phyloP scores from a whole-genome alignment of 768 basidiomycete species.

The Sporobolomyces roseus region DNA sequence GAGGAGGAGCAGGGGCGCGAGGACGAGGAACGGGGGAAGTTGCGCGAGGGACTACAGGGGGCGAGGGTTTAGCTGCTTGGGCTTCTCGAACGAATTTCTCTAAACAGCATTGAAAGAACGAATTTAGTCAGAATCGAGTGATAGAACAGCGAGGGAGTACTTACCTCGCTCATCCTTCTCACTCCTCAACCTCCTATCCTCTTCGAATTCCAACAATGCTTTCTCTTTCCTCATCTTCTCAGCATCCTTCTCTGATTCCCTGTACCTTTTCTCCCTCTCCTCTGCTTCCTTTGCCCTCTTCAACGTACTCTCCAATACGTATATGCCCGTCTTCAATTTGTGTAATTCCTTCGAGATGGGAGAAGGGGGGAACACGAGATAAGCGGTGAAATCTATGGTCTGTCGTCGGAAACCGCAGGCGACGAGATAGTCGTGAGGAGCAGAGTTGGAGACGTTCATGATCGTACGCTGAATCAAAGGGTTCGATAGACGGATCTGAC shows the following conservation, averaged over 20 bases:
- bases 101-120: background rate
- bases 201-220: constrained; percentile 30
- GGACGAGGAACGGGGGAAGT: background rate
- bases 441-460: constrained; percentile 13
- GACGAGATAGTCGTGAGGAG: constrained; percentile 24
- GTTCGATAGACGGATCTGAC: constrained; percentile 39
- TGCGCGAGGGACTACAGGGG: background rate
- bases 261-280: constrained; percentile 30
- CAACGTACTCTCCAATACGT: constrained; percentile 14
- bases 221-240: constrained; percentile 27
- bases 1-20: too few species aligned
- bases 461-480: constrained; percentile 7
- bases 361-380: constrained; percentile 15
- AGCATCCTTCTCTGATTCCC: constrained; percentile 31
- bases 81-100: constrained; percentile 24
- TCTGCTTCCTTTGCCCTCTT: constrained; percentile 25
- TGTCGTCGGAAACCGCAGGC: constrained; percentile 3
- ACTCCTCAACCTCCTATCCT: constrained; percentile 24
- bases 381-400: constrained; percentile 18
- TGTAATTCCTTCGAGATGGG: constrained; percentile 21
- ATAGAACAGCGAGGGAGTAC: background rate
- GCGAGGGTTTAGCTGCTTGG: background rate
- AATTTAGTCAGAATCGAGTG: background rate
- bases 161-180: constrained; percentile 33
- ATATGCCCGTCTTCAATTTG: constrained; percentile 12